These are phyloP conservation scores for Lizonia empirigonia DNA, from an alignment of 2,329 filamentous ascomycete species.

Conservation along the genomic window DNA sequence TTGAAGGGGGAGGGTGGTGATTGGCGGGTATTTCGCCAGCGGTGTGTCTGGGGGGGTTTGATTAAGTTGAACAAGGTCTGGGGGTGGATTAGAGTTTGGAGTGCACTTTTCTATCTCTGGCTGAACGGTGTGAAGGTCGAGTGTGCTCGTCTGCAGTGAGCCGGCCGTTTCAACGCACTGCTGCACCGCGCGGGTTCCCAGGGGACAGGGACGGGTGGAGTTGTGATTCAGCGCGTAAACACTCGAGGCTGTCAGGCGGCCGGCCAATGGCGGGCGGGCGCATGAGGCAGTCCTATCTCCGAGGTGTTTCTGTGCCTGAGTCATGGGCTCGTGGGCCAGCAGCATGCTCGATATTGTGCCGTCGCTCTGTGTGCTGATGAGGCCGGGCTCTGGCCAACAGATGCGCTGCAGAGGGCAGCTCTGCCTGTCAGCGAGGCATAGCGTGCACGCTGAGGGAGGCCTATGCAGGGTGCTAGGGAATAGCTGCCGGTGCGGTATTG, in stretches of 20 bases:
- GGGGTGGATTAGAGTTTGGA: too few relatives aligned
- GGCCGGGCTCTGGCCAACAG: conserved; percentile 1
- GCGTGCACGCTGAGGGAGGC: conserved; percentile 7
- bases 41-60: too few relatives aligned
- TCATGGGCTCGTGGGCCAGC: conserved; percentile 7
- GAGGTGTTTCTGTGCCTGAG: background rate
- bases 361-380: conserved; percentile 4
- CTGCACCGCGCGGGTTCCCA: conserved; percentile 13
- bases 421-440: conserved; percentile 10
- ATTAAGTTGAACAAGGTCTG: too few relatives aligned
- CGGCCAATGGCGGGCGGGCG: conserved; percentile 2
- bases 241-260: background rate
- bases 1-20: too few relatives aligned
- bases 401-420: conserved; percentile 11
- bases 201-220: background rate
- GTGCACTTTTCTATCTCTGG: too few relatives aligned
- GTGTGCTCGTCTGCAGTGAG: conserved; percentile 5
- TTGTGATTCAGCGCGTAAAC: conserved; percentile 13
- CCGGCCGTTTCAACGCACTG: conserved; percentile 14
- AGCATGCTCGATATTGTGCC: conserved; percentile 2
- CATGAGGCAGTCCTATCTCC: background rate
- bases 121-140: too few relatives aligned
- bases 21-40: too few relatives aligned
- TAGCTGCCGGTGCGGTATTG: conserved; percentile 11
- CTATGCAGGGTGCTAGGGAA: conserved; percentile 6